Evolutionary conservation across 371 early-diverging fungal species (phyloP).

Genomic region (Blyttiomyces sp.): DNA sequence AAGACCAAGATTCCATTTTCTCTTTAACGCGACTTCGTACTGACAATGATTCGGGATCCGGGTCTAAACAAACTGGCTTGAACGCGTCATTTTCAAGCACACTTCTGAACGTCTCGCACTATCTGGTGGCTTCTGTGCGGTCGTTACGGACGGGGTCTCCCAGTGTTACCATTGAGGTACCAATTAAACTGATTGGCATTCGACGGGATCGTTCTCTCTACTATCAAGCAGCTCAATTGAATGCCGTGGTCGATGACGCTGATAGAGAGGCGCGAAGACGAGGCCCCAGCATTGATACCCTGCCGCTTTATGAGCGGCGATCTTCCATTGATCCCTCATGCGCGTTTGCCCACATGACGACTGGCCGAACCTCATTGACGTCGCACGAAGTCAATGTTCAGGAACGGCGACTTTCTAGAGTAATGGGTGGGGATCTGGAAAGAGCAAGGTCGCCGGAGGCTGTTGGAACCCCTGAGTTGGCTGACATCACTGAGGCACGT

Average conservation of each 20-base stretch:
- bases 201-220: conserved; percentile 2
- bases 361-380: too few relatives aligned
- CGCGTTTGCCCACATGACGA: too few relatives aligned
- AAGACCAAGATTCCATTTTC: neutral
- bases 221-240: conserved; percentile 6
- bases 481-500: too few relatives aligned
- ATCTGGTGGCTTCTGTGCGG: neutral
- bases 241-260: conserved; percentile 19
- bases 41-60: neutral
- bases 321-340: too few relatives aligned
- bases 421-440: too few relatives aligned
- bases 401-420: too few relatives aligned
- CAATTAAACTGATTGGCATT: conserved; percentile 1
- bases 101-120: conserved; percentile 15
- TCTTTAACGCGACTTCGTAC: neutral
- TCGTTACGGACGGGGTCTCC: neutral
- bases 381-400: too few relatives aligned
- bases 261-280: conserved; percentile 16
- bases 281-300: conserved; percentile 7
- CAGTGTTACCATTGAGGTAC: conserved; percentile 1
- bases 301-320: conserved; percentile 12
- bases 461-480: too few relatives aligned
- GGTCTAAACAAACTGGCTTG: neutral
- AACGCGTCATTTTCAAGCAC: conserved; percentile 13
- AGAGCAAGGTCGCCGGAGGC: too few relatives aligned